Evolutionary conservation across 2,329 filamentous ascomycete genomes (phyloP), one percentile per base, ranked within the genome.

Genomic region (Didymella arachidicola): DNA sequence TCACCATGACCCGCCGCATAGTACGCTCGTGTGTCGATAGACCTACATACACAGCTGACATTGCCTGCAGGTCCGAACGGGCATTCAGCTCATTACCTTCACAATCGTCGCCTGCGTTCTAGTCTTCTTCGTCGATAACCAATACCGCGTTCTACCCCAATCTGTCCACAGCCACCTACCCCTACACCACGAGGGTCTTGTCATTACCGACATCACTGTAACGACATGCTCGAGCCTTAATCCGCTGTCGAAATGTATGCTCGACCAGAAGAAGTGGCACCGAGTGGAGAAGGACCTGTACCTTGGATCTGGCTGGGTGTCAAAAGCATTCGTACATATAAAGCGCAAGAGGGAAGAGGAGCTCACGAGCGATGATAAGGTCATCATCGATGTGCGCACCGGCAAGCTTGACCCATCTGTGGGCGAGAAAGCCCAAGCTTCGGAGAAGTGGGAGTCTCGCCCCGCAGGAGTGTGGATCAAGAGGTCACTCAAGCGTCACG

Each of bases 271-370:
- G 42, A 81, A 85, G 62, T 97, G 93, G 93, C 88, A 92, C 67
- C 89, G 91, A 47, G 82, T 97, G 62, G 90, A 96, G 65, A 97
- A 97, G 79, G 92, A 97, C 72, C 84, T 97, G 0, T 95, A 92
- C 73, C 84, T 97, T 18, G 87, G 87, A 61, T 86, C 85, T 59
- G 85, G 87, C 50, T 92, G 91, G 86, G 83, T 91, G 42, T 86
- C 86, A 27, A 90, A 85, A 72, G 92, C 92, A 30, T 97, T 91
- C 75, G 77, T 97, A 26, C 90, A 93, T 73, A 86, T 97, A 60
- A 87, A 90, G 77, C 86, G 91, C 64, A 95, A 93, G 82, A 89
- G 89, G 68, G 93, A 97, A 79, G 90, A 94, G 75, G 91, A 97
- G 61, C 84, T 97, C 43, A 83, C 82, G 2, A 79, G 86, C 0